phyloP scores from a whole-genome alignment of 2,329 filamentous ascomycete genomes.

The Claviceps arundinis region DNA sequence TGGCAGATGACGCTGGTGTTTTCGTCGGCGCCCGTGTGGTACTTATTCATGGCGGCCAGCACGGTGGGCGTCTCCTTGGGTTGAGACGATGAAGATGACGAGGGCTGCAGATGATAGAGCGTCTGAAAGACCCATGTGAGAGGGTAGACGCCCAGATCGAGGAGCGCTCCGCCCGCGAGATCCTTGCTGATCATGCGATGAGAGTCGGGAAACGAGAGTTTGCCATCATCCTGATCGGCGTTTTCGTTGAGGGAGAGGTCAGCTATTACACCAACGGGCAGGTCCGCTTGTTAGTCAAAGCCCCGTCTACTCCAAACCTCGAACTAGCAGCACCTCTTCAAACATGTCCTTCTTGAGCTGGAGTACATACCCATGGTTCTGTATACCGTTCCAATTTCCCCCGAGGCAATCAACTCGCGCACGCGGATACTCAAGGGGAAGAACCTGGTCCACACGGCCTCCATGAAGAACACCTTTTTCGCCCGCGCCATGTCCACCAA shows the following conservation, averaged over 20 bases:
- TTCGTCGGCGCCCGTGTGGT: constrained; percentile 64
- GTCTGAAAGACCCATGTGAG: constrained; percentile 86
- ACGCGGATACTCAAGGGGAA: constrained; percentile 73
- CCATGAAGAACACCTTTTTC: constrained; percentile 68
- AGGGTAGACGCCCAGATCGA: constrained; percentile 81
- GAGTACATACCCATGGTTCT: constrained; percentile 37
- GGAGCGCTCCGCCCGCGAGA: constrained; percentile 67
- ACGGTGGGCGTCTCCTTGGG: constrained; percentile 56
- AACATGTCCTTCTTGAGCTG: not conserved
- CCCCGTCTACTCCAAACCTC: too few species aligned
- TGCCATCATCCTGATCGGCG: constrained; percentile 33
- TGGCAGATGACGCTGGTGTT: constrained; percentile 63
- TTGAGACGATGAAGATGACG: constrained; percentile 23
- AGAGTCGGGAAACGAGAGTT: constrained; percentile 42
- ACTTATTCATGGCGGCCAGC: constrained; percentile 56
- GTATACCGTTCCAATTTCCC: constrained; percentile 46
- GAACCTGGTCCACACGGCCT: constrained; percentile 81
- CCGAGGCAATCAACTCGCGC: constrained; percentile 46
- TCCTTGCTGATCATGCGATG: constrained; percentile 74
- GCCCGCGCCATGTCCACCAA: constrained; percentile 58
- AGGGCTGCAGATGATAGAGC: constrained; percentile 66
- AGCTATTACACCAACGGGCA: constrained; percentile 21
- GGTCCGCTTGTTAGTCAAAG: not conserved
- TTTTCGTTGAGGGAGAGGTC: constrained; percentile 49
- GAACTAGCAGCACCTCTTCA: too few species aligned